Evolutionary conservation across 805 yeast genomes (phyloP), one percentile per base, ranked within the genome.

Genomic region (Sporopachydermia lactativora): DNA sequence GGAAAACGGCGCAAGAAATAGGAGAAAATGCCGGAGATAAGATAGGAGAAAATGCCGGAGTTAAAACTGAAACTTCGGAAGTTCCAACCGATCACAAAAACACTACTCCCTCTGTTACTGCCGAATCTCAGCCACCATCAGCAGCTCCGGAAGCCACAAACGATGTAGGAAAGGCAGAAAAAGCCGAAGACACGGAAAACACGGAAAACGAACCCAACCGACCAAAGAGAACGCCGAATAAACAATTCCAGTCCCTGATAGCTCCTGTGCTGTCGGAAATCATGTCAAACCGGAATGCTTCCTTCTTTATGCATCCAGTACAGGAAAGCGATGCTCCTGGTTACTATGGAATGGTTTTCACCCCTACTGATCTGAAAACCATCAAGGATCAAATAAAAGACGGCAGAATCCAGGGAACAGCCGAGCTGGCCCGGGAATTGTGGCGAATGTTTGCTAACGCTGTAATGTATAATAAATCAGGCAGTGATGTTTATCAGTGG

Each of bases 391-490:
- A 64, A 48, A 67, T 82, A 18, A 75, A 75, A 45, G 74, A 73
- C 39, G 77, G 76, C 0, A 65, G 68, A 41, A 69, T 82, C 35
- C 64, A 68, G 28, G 53, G 55, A 14, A 57, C 60, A 6, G 62
- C 54, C 16, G 75, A 77, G 43, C 60, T 83, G 16, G 84, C 82
- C 48, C 62, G 80, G 39, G 83, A 79, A 45, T 63, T 83, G 36
- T 68, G 77, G 61, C 62, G 77, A 44, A 81, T 83, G 92, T 81
- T 79, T 59, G 80, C 89, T 40, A 83, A 83, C 55, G 83, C 89
- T 14, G 70, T 82, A 14, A 83, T 83, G 92, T 83, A 77, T 59
- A 82, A 83, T 55, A 71, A 71, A 49, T 66, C 73, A 45, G 75
- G 70, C 44, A 71, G 76, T 18, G 84, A 77, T 41, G 66, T 80